A percentile compares a stretch with the other conserved stretches of the same genome.
Conservation (phyloP, 495 filamentous ascomycete genomes). For the Neurospora discreta region DNA sequence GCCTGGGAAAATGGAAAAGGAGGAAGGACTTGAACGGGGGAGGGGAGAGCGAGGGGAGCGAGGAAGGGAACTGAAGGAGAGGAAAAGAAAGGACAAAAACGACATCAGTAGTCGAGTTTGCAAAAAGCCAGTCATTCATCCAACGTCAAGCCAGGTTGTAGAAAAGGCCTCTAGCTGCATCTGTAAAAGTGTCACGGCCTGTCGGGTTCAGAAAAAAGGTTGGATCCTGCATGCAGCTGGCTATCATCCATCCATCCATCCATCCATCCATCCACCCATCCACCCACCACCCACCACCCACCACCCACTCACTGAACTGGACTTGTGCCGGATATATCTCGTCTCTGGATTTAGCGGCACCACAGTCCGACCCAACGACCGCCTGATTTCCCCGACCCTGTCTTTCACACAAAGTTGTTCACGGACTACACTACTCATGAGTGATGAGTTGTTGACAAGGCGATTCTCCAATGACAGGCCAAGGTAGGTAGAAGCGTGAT, state of each 20-base stretch:
- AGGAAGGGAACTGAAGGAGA: too few species aligned
- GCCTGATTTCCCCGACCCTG: neutral
- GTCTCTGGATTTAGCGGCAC: neutral
- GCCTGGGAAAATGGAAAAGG: neutral
- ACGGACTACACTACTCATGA: neutral
- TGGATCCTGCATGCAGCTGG: neutral
- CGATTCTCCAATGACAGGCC: neutral
- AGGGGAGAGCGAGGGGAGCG: neutral
- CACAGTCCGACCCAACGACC: neutral
- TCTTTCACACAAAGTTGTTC: neutral
- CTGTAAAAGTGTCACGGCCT: neutral
- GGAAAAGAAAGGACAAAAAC: neutral
- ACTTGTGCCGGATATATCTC: too few species aligned
- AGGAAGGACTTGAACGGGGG: neutral
- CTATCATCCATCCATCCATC: neutral
- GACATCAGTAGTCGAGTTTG: too few species aligned
- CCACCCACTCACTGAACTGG: neutral
- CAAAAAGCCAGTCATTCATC: neutral
- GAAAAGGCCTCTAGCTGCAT: neutral
- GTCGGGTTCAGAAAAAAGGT: neutral
- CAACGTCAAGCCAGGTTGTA: neutral
- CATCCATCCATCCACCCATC: too few species aligned
- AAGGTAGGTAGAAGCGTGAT: neutral
- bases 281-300: neutral
- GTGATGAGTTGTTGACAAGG: neutral